A percentile compares a stretch with the other conserved stretches of the same genome.
phyloP scores from a whole-genome alignment of 2,329 filamentous ascomycete genomes.

The Fusarium concolor region DNA sequence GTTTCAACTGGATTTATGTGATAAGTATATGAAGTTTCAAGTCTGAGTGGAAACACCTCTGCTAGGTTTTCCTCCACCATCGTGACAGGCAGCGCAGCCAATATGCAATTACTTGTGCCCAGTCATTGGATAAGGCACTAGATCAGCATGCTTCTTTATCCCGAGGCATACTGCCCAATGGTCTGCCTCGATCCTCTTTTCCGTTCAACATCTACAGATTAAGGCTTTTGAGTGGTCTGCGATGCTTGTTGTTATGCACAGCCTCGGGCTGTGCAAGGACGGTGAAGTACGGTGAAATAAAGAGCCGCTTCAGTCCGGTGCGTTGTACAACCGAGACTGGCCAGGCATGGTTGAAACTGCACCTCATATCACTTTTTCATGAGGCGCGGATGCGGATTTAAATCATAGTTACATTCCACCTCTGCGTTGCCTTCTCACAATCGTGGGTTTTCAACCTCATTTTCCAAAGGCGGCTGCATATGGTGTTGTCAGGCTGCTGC shows the following conservation, averaged over 20 bases:
- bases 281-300: not conserved
- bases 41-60: not conserved
- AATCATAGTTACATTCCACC: conserved; percentile 22
- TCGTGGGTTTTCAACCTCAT: conserved; percentile 15
- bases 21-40: not conserved
- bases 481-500: conserved; percentile 13
- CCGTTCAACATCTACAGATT: not conserved
- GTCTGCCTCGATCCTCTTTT: conserved; percentile 10
- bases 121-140: conserved; percentile 11
- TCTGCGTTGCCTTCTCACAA: conserved; percentile 8
- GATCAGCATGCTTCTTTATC: conserved; percentile 8
- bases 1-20: not conserved
- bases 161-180: conserved; percentile 24
- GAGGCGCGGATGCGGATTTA: not conserved
- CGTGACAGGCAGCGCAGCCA: conserved; percentile 10
- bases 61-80: conserved; percentile 18
- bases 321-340: conserved; percentile 21
- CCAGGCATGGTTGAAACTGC: conserved; percentile 27
- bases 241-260: conserved; percentile 13
- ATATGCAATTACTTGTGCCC: conserved; percentile 25
- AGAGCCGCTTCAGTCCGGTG: conserved; percentile 13
- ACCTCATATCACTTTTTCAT: not conserved
- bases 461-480: conserved; percentile 12
- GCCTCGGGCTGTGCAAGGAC: conserved; percentile 24
- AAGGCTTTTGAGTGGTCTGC: conserved; percentile 17